phyloP scores from a whole-genome alignment of 768 basidiomycete species.

The Collybia sp. region DNA sequence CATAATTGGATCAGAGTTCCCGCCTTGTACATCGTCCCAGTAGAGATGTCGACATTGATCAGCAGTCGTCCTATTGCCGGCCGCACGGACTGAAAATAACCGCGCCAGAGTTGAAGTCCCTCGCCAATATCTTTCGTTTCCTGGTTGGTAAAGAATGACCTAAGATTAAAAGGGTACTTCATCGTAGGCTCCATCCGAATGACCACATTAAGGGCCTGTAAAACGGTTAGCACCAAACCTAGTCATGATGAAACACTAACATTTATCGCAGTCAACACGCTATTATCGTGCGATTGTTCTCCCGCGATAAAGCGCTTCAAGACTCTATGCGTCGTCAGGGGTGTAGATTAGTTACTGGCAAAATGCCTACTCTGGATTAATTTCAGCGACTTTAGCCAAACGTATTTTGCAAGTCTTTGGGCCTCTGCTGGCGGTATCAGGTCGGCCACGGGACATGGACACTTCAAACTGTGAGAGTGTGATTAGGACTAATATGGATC shows the following conservation, averaged over 20 bases:
- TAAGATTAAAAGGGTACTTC: constrained; percentile 65
- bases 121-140: constrained; percentile 44
- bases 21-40: constrained; percentile 65
- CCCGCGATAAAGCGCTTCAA: constrained; percentile 55
- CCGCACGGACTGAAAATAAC: constrained; percentile 69
- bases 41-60: constrained; percentile 71
- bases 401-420: constrained; percentile 68
- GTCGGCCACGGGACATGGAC: constrained; percentile 31
- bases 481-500: background rate
- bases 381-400: constrained; percentile 51
- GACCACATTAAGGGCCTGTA: constrained; percentile 64
- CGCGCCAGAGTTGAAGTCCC: constrained; percentile 65
- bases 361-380: constrained; percentile 43
- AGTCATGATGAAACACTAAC: constrained; percentile 23
- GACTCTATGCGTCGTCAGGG: constrained; percentile 33
- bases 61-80: constrained; percentile 54
- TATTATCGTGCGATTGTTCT: constrained; percentile 58
- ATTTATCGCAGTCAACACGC: constrained; percentile 61
- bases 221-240: background rate
- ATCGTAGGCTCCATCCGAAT: constrained; percentile 66
- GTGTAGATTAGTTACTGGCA: background rate
- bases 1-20: constrained; percentile 52
- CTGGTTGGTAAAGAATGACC: constrained; percentile 62
- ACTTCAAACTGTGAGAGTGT: constrained; percentile 53
- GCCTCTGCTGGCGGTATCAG: constrained; percentile 30